Conservation (phyloP, 768 basidiomycete genomes). For the Macrolepiota albuminosa region DNA sequence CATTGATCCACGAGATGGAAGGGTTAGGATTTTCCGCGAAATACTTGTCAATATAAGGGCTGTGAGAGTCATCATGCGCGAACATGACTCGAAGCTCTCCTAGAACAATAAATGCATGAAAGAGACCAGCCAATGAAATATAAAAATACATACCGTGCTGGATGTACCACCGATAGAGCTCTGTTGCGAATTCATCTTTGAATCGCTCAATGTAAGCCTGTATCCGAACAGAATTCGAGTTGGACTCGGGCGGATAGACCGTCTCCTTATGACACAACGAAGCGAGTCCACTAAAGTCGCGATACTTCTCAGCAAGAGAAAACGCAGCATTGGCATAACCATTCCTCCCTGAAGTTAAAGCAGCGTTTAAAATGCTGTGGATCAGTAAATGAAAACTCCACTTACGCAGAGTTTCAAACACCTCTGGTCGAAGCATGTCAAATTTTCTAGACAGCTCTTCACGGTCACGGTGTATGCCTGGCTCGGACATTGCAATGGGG, state of each 20-base stretch:
- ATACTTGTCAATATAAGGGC: constrained; percentile 64
- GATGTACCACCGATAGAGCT: constrained; percentile 91
- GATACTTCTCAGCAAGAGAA: constrained; percentile 78
- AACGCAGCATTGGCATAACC: constrained; percentile 71
- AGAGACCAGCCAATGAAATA: neutral
- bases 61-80: constrained; percentile 62
- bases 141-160: constrained; percentile 60
- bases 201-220: constrained; percentile 73
- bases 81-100: constrained; percentile 83
- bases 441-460: constrained; percentile 65
- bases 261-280: constrained; percentile 70
- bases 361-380: neutral
- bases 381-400: constrained; percentile 1
- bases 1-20: constrained; percentile 82
- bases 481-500: constrained; percentile 39
- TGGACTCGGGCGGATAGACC: constrained; percentile 59
- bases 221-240: constrained; percentile 59
- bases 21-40: constrained; percentile 57
- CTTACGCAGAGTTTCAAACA: constrained; percentile 80
- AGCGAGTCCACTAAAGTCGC: constrained; percentile 82
- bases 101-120: constrained; percentile 22
- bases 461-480: constrained; percentile 49
- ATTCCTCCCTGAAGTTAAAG: constrained; percentile 45
- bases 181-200: constrained; percentile 79
- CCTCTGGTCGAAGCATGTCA: constrained; percentile 63